Evolutionary conservation across 805 yeast species (phyloP).

Genomic region (Cyberlindnera bimundalis): DNA sequence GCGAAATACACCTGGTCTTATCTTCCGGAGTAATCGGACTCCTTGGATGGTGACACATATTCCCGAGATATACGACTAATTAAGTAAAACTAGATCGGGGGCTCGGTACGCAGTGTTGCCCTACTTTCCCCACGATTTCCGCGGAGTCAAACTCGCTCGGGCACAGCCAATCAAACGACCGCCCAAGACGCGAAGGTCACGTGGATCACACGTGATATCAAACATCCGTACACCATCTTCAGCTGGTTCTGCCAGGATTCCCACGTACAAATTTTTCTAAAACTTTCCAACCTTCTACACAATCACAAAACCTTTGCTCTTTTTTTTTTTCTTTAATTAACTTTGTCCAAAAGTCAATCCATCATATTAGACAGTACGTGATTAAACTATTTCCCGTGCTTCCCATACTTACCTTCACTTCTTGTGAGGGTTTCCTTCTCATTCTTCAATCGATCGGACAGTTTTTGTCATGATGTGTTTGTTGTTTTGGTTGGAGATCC

Average conservation of each 20-base stretch:
- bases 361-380: slow-evolving; percentile 67
- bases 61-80: no score
- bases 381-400: slow-evolving; percentile 19
- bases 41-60: no score
- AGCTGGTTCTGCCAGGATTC: not conserved
- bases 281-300: no score
- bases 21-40: no score
- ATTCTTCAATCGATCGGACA: slow-evolving; percentile 1
- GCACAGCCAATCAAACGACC: no score
- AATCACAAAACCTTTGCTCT: not conserved
- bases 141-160: no score
- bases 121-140: no score
- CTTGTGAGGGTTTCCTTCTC: slow-evolving; percentile 7
- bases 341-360: slow-evolving; percentile 68
- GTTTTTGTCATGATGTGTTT: slow-evolving; percentile 9
- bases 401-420: slow-evolving; percentile 12
- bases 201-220: no score
- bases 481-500: slow-evolving; percentile 4
- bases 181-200: no score
- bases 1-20: no score
- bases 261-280: slow-evolving; percentile 3
- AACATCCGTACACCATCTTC: not conserved
- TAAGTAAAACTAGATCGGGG: no score
- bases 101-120: no score
- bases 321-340: slow-evolving; percentile 31